Base-by-base conservation (phyloP, 1,284 basidiomycete species). In the Pyrrhoderma noxium region DNA sequence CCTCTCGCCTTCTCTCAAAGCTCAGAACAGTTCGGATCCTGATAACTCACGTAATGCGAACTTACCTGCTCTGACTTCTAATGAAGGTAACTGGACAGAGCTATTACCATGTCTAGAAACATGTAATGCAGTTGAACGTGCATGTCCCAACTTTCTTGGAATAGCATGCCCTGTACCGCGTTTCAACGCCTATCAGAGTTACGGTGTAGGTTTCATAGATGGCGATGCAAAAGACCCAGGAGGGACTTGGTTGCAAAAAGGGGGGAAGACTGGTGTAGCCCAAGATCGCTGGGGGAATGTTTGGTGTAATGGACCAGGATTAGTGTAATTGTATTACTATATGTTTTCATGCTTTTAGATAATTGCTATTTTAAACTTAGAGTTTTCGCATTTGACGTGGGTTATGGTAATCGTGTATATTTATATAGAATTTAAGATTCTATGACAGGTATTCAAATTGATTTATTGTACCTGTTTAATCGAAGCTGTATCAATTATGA, bases 61-160 rank as follows among this genome's bases (percentile, higher is more conserved):
- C 43, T 68, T 84, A 22, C 75, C 78, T 4, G 55, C 67, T 11
- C 67, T 73, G 55, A 60, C 61, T 3, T 5, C 38, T 7, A 40
- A 16, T 22, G 65, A 63, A 13, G 57, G 66, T 9, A 89, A 88
- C 64, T 56, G 49, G 49, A 70, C 66, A 11, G 74, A 79, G 63
- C 70, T 93, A 8, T 66, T 89, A 34, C 90, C 90, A 2, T 93
- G 89, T 63, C 67, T 93, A 11, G 82, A 88, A 64, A 79, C 75
- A 25, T 93, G 90, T 66, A 77, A 81, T 27, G 73, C 75, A 0
- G 81, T 78, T 13, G 87, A 90, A 61, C 75, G 89, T 27, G 76
- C 80, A 19, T 93, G 90, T 65, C 90, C 90, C 2, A 71, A 74
- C 22, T 79, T 84, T 57, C 61, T 93, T 18, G 74, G 76, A 2